A percentile compares a stretch with the other conserved stretches of the same genome.
These are phyloP conservation scores for Mangifera indica DNA, from an alignment of 345 rosid genomes.

Conservation along the genomic window DNA sequence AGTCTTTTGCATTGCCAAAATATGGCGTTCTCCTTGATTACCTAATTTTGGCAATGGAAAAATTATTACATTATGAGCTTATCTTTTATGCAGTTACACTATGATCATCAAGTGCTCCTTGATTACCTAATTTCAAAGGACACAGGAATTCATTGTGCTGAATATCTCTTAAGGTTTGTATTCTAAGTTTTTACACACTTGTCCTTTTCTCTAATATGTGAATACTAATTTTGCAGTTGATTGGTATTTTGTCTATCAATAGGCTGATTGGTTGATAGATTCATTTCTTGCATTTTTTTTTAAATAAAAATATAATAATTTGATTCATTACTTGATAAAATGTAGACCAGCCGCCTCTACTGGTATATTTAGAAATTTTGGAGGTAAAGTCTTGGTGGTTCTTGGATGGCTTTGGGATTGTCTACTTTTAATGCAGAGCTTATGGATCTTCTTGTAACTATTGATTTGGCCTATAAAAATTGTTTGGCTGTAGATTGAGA, in stretches of 20 bases:
- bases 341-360: no score
- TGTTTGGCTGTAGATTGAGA: no score
- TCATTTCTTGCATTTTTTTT: conserved; percentile 7
- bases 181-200: conserved; percentile 19
- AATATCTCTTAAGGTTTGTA: conserved; percentile 71
- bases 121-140: conserved; percentile 91
- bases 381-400: no score
- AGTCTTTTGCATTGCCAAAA: conserved; percentile 19
- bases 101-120: conserved; percentile 90
- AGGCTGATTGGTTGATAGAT: conserved; percentile 5
- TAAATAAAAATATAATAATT: no score
- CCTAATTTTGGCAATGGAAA: background rate
- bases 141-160: conserved; percentile 66
- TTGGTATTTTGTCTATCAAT: background rate
- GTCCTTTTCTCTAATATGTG: background rate
- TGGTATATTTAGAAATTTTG: no score
- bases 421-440: no score
- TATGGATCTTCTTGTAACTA: no score
- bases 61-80: conserved; percentile 13
- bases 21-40: background rate
- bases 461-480: no score
- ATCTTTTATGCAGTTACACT: conserved; percentile 55
- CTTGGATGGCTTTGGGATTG: no score
- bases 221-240: conserved; percentile 11
- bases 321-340: background rate